phyloP scores from a whole-genome alignment of 2,329 filamentous ascomycete species.

The Phialophora chinensis region DNA sequence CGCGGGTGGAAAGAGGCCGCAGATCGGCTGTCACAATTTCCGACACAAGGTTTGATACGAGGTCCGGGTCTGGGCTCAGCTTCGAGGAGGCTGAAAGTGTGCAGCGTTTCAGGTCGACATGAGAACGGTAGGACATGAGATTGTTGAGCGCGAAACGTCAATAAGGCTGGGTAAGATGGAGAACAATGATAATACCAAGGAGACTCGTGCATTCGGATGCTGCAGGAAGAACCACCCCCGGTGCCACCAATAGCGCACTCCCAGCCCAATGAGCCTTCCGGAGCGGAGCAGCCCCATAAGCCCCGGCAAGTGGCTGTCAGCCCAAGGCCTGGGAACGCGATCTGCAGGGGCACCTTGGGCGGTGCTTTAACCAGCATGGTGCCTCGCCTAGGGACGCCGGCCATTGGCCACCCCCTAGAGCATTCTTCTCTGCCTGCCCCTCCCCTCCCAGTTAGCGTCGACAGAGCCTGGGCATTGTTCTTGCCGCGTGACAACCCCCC shows the following conservation, averaged over 20 bases:
- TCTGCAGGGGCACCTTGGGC: constrained; percentile 34
- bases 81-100: constrained; percentile 13
- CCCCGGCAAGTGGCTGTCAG: constrained; percentile 27
- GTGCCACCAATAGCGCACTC: constrained; percentile 24
- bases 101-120: not conserved
- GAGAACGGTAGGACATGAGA: not conserved
- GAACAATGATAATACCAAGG: constrained; percentile 10
- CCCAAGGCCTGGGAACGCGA: constrained; percentile 26
- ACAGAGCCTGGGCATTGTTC: constrained; percentile 5
- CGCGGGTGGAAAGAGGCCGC: not conserved
- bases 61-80: constrained; percentile 1
- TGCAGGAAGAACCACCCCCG: constrained; percentile 19
- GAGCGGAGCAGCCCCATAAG: constrained; percentile 14
- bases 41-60: constrained; percentile 13
- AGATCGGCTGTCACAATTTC: constrained; percentile 16
- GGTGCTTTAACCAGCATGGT: constrained; percentile 23
- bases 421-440: not conserved
- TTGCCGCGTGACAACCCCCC: constrained; percentile 29
- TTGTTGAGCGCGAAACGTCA: not conserved
- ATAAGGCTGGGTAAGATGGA: constrained; percentile 13
- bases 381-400: constrained; percentile 27
- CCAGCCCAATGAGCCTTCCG: constrained; percentile 19
- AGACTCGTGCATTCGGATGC: constrained; percentile 7
- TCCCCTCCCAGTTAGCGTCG: constrained; percentile 4
- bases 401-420: constrained; percentile 28